Percentiles rank a stretch among this genome's conserved stretches.
phyloP scores from a whole-genome alignment of 2,329 filamentous ascomycete species.

The Neonectria magnoliae region DNA sequence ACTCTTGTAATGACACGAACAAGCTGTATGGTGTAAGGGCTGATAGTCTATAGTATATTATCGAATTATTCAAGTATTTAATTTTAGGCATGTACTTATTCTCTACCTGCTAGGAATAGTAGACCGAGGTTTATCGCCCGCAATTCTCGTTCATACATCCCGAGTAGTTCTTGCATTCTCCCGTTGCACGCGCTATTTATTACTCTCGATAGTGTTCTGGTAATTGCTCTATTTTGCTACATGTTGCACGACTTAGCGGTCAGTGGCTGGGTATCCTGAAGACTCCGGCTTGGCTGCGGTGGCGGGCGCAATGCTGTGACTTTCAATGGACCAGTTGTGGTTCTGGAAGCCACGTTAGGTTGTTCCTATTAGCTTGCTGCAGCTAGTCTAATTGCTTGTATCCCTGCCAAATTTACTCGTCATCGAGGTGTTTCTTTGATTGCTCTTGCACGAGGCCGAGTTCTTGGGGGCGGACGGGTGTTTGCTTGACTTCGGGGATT shows the following conservation, averaged over 20 bases:
- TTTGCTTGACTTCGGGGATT: constrained; percentile 6
- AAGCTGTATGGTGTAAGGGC: too few relatives aligned
- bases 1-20: too few relatives aligned
- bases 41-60: too few relatives aligned
- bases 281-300: not conserved
- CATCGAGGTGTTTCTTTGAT: not conserved
- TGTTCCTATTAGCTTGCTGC: not conserved
- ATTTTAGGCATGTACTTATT: not conserved
- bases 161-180: not conserved
- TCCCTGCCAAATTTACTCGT: not conserved
- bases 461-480: not conserved
- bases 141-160: not conserved
- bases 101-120: not conserved
- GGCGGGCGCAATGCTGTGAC: not conserved
- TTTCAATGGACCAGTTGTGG: not conserved
- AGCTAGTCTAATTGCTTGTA: not conserved
- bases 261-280: not conserved
- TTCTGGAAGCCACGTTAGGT: not conserved
- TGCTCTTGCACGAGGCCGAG: not conserved
- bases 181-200: not conserved
- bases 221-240: not conserved
- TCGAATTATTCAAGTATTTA: too few relatives aligned
- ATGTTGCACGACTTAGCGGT: not conserved
- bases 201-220: not conserved
- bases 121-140: not conserved